Evolutionary conservation across 441 rosid species (phyloP).

Genomic region (Eruca vesicaria): DNA sequence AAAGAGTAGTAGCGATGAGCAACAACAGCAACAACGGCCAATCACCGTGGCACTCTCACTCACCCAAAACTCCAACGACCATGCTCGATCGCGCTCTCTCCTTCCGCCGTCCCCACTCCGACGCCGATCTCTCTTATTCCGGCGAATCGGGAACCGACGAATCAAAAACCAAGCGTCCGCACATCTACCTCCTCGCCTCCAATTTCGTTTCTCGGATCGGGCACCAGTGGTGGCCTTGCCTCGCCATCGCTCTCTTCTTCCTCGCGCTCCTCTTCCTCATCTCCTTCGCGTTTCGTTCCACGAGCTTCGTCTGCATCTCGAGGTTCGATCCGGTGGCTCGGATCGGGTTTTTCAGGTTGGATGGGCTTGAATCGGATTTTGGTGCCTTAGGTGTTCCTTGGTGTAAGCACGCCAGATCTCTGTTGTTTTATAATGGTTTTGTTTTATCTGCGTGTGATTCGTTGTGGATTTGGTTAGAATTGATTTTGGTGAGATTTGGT

Average conservation of each 20-base stretch:
- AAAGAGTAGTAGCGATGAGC: slow-evolving; percentile 3
- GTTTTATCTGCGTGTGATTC: background rate
- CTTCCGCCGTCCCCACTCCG: slow-evolving; percentile 60
- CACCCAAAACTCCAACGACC: slow-evolving; percentile 38
- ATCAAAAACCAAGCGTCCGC: slow-evolving; percentile 76
- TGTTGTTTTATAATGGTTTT: background rate
- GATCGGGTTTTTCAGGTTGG: slow-evolving; percentile 67
- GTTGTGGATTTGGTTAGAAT: background rate
- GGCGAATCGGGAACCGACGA: slow-evolving; percentile 53
- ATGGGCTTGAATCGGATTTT: slow-evolving; percentile 82
- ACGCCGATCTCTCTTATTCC: slow-evolving; percentile 38
- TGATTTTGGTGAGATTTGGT: slow-evolving; percentile 18
- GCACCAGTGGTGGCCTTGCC: slow-evolving; percentile 50
- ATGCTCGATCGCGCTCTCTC: slow-evolving; percentile 80
- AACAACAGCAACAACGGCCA: slow-evolving; percentile 26
- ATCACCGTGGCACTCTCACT: slow-evolving; percentile 42
- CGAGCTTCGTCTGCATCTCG: slow-evolving; percentile 71
- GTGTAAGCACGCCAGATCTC: slow-evolving; percentile 60
- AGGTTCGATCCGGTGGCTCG: slow-evolving; percentile 66
- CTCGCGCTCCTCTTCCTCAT: slow-evolving; percentile 53
- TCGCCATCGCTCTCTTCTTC: slow-evolving; percentile 45
- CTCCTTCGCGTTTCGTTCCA: slow-evolving; percentile 55
- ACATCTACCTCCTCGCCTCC: slow-evolving; percentile 52
- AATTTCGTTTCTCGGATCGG: slow-evolving; percentile 63
- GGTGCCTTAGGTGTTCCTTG: slow-evolving; percentile 96